Evolutionary conservation across 805 yeast genomes (phyloP).

Genomic region (Metschnikowia noctiluminum): DNA sequence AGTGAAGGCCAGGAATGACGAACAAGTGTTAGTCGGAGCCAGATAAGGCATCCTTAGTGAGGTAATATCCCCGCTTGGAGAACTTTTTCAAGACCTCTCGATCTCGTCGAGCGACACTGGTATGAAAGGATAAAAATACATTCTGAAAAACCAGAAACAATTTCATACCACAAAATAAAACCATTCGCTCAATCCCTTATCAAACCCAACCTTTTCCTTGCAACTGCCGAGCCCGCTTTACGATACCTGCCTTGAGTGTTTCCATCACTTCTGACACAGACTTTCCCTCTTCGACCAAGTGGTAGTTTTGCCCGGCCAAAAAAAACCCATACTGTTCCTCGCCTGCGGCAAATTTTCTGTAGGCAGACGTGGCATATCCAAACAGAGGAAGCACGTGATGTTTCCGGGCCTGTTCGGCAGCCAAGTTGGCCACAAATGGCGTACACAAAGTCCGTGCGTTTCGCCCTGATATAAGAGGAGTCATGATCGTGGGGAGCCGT

Average conservation of each 20-base stretch:
- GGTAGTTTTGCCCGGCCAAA: conserved; percentile 36
- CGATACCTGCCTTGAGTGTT: conserved; percentile 13
- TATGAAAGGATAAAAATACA: too few species aligned
- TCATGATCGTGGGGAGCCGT: conserved; percentile 28
- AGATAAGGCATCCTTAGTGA: too few species aligned
- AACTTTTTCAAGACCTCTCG: too few species aligned
- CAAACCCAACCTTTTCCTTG: background rate
- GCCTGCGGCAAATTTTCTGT: conserved; percentile 21
- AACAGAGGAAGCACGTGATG: conserved; percentile 29
- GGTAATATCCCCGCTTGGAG: too few species aligned
- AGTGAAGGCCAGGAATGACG: too few species aligned
- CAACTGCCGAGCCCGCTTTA: background rate
- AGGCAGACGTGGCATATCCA: conserved; percentile 33
- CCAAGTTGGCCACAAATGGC: conserved; percentile 28
- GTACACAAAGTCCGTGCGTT: conserved; percentile 37
- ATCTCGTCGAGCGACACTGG: too few species aligned
- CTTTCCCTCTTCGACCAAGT: conserved; percentile 16
- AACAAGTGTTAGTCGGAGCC: too few species aligned
- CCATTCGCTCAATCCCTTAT: too few species aligned
- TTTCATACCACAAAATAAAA: background rate
- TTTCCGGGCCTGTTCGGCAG: conserved; percentile 3
- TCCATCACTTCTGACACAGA: conserved; percentile 25
- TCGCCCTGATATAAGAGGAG: conserved; percentile 36
- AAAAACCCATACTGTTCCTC: conserved; percentile 26
- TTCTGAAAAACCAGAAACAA: too few species aligned